Percentiles rank a stretch among this genome's conserved stretches.
These are phyloP conservation scores for Saccharomyces mikatae DNA, from an alignment of 805 yeast species.

Conservation along the genomic window DNA sequence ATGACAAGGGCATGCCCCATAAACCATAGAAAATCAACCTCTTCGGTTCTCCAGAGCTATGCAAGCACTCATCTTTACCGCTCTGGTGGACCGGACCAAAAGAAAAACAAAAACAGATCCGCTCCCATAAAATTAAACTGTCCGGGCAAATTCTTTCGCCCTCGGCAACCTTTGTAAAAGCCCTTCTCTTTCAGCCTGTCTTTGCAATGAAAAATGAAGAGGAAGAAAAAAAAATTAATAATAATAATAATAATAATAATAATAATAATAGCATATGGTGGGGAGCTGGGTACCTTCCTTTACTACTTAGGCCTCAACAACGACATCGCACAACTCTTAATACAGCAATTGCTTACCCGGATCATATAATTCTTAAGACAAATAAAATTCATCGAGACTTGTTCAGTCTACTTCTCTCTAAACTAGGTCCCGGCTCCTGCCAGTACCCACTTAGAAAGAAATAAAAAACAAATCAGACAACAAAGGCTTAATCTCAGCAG, in stretches of 20 bases:
- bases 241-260: too few species aligned
- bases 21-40: neutral
- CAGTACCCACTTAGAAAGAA: constrained; percentile 4
- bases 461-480: constrained; percentile 12
- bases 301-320: too few species aligned
- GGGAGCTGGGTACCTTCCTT: too few species aligned
- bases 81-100: neutral
- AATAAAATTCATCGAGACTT: neutral
- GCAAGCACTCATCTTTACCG: neutral
- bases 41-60: neutral
- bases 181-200: neutral
- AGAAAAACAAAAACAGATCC: neutral
- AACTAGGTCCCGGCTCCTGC: constrained; percentile 7
- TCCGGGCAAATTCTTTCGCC: neutral
- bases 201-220: neutral
- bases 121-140: neutral
- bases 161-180: neutral
- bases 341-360: neutral
- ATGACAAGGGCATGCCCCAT: neutral
- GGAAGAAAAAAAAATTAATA: neutral
- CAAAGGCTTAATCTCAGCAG: constrained; percentile 35
- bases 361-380: neutral
- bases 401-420: constrained; percentile 3
- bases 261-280: too few species aligned
- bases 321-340: too few species aligned